A percentile compares a stretch with the other conserved stretches of the same genome.
Evolutionary conservation across 1,139 yeast genomes (phyloP).

Genomic region (Ogataea hybrid): DNA sequence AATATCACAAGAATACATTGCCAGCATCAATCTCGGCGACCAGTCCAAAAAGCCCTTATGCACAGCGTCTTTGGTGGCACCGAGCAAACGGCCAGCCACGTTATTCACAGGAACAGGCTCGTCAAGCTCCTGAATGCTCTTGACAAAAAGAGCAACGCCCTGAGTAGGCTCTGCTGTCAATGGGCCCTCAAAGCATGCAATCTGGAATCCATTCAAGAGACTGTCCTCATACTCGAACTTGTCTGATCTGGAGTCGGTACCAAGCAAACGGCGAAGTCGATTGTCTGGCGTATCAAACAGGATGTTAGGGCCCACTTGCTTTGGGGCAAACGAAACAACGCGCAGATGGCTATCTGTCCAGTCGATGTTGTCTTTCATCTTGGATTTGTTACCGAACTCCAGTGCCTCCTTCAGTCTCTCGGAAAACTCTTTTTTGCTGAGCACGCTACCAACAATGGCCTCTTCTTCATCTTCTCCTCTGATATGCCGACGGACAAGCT

Average conservation of each 20-base stretch:
- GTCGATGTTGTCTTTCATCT: slow-evolving; percentile 21
- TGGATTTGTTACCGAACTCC: slow-evolving; percentile 30
- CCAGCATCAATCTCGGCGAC: slow-evolving; percentile 88
- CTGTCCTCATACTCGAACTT: slow-evolving; percentile 59
- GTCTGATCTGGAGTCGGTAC: slow-evolving; percentile 22
- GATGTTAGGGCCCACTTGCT: slow-evolving; percentile 72
- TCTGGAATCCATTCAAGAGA: slow-evolving; percentile 78
- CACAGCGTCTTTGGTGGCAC: slow-evolving; percentile 70
- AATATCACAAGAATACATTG: slow-evolving; percentile 91
- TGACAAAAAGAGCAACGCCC: slow-evolving; percentile 64
- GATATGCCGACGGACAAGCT: slow-evolving; percentile 24
- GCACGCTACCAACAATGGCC: slow-evolving; percentile 22
- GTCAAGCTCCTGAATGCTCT: slow-evolving; percentile 37
- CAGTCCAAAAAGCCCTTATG: slow-evolving; percentile 68
- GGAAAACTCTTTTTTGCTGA: slow-evolving; percentile 33
- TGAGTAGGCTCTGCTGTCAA: slow-evolving; percentile 84
- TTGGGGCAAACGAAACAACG: slow-evolving; percentile 75
- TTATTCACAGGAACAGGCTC: slow-evolving; percentile 37
- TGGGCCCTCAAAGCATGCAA: slow-evolving; percentile 85
- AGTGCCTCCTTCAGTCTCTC: slow-evolving; percentile 36
- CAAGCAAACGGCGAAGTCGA: slow-evolving; percentile 21
- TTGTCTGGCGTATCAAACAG: slow-evolving; percentile 52
- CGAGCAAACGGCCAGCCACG: slow-evolving; percentile 68
- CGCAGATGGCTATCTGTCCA: slow-evolving; percentile 40
- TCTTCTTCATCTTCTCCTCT: slow-evolving; percentile 15